Base-by-base conservation (phyloP, 2,329 filamentous ascomycete genomes). In the Botrytis porri region DNA sequence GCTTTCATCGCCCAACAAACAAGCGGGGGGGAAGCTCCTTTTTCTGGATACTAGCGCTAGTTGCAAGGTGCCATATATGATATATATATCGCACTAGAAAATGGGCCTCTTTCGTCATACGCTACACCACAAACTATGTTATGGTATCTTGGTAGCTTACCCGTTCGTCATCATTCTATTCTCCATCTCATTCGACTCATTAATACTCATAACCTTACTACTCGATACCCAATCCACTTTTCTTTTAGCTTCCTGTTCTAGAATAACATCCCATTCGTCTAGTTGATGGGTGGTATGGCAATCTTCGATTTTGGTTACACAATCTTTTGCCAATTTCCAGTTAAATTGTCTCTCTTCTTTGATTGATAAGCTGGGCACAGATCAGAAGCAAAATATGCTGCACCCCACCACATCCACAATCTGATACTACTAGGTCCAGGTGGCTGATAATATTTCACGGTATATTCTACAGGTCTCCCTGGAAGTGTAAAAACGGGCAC, bases 331-430 rank as follows among this genome's bases (percentile, higher is more conserved):
- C n/a, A 69, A 69, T 39, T 32, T 25, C n/a, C 16, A 45, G 20
- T 32, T 37, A 35, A 59, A 57, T 14, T 18, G 12, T 32, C 63
- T 48, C n/a, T 48, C n/a, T n/a, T 57, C 69, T 60, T 69, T 67
- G 73, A 67, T 65, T 71, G 51, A 71, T 71, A 71, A 71, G 32
- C 60, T 54, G 12, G 32, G 18, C 45, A 65, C 45, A 71, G 35
- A 41, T 57, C 69, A 71, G 25, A 41, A 57, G 69, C 32, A 54
- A 65, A 48, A 51, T 43, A 41, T 32, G 39, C 35, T 62, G 41
- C 64, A 51, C 43, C 43, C 22, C 59, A 64, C 41, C 32, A 35
- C 43, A 62, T 71, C 45, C 45, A 51, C 45, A 39, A 64, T 71
- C 41, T 57, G 32, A 39, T 45, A 51, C 59, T 51, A 35, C 18